Conservation (phyloP, 345 rosid genomes). For the Syzygium oleosum region DNA sequence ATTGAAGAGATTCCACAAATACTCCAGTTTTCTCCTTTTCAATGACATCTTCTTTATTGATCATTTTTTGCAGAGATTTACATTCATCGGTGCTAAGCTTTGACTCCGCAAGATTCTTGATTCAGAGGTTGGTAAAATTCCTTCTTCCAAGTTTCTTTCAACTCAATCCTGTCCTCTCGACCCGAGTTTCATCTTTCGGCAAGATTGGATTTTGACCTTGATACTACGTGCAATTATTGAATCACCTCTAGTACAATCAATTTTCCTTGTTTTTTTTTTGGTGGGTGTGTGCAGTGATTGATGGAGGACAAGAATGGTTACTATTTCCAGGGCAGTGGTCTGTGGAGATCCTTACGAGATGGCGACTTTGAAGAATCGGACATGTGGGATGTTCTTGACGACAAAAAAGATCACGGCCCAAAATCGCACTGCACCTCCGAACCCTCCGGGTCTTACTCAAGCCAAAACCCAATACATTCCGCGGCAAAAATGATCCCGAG, state of each 20-base stretch:
- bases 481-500: not conserved
- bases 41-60: not conserved
- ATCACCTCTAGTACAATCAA: not conserved
- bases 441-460: not conserved
- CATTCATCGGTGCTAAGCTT: not conserved
- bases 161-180: not conserved
- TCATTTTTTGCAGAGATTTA: not conserved
- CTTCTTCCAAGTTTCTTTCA: not conserved
- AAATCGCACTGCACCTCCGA: not conserved
- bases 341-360: not conserved
- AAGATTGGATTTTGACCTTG: not conserved
- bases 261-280: not conserved
- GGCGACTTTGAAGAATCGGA: not conserved
- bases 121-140: not conserved
- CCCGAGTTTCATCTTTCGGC: not conserved
- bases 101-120: not conserved
- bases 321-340: not conserved
- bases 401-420: not conserved
- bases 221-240: not conserved
- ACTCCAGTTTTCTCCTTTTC: not conserved
- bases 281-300: not conserved
- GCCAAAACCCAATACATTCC: not conserved
- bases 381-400: not conserved
- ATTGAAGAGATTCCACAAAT: not conserved
- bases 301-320: not conserved